These are phyloP conservation scores for Serendipita sp. DNA, from an alignment of 768 basidiomycete genomes.

Conservation along the genomic window DNA sequence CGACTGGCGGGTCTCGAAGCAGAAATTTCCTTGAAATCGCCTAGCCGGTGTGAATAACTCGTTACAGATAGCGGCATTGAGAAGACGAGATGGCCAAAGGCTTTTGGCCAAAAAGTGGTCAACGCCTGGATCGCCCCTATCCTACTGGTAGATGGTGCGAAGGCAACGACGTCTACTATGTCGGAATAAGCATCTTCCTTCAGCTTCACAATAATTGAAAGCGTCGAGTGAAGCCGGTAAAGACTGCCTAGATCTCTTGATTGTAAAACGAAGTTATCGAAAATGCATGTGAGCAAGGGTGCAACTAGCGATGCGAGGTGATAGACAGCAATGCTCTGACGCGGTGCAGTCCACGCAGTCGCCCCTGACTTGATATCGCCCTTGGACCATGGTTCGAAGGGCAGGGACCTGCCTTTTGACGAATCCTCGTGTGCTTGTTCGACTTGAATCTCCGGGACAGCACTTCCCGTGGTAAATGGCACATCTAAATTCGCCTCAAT, in stretches of 20 bases:
- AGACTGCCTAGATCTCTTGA: constrained; percentile 24
- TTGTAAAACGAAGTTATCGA: constrained; percentile 34
- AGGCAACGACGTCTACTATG: constrained; percentile 54
- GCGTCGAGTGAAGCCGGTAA: constrained; percentile 37
- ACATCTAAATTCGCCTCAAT: too few species aligned
- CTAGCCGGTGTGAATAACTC: constrained; percentile 16
- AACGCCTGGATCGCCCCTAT: constrained; percentile 41
- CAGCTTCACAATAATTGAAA: constrained; percentile 34
- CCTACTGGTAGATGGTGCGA: constrained; percentile 41
- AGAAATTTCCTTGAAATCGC: not conserved
- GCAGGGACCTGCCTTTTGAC: not conserved
- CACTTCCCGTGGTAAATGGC: not conserved
- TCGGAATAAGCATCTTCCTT: constrained; percentile 62
- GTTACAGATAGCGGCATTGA: constrained; percentile 35
- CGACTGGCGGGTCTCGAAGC: not conserved
- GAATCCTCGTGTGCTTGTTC: constrained; percentile 29
- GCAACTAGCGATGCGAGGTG: constrained; percentile 45
- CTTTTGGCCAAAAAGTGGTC: constrained; percentile 47
- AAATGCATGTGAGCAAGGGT: constrained; percentile 43
- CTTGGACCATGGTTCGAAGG: not conserved
- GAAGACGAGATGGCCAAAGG: constrained; percentile 50
- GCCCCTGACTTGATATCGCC: constrained; percentile 4
- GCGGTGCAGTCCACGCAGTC: constrained; percentile 40
- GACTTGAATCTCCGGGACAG: constrained; percentile 31
- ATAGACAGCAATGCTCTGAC: constrained; percentile 39